phyloP scores from a whole-genome alignment of 2,329 filamentous ascomycete genomes.

The Fusarium sp. region DNA sequence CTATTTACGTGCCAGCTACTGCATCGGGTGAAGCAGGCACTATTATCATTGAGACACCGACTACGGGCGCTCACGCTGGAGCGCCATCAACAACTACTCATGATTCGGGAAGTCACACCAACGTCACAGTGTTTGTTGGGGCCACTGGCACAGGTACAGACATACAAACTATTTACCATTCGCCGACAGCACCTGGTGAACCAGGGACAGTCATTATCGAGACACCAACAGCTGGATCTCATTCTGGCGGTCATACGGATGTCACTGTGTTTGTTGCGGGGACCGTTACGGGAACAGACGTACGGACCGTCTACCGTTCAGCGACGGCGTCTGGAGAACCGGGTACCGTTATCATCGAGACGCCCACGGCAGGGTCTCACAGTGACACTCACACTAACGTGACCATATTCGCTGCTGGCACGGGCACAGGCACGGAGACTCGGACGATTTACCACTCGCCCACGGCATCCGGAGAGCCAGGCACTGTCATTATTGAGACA shows the following conservation, averaged over 20 bases:
- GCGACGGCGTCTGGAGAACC: background rate
- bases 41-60: slow-evolving; percentile 9
- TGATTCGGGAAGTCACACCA: background rate
- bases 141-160: too few relatives aligned
- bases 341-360: background rate
- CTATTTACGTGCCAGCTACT: slow-evolving; percentile 7
- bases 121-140: too few relatives aligned
- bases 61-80: background rate
- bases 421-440: too few relatives aligned
- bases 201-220: slow-evolving; percentile 5
- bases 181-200: background rate
- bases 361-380: background rate
- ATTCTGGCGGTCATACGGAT: too few relatives aligned
- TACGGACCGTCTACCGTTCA: background rate
- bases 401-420: too few relatives aligned
- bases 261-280: background rate
- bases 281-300: background rate
- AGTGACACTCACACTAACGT: too few relatives aligned
- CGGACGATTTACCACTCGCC: background rate
- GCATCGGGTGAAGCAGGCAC: slow-evolving; percentile 5
- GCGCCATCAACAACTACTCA: background rate
- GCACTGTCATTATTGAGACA: slow-evolving; percentile 2
- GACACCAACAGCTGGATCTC: background rate
- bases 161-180: background rate
- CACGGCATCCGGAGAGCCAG: background rate